Evolutionary conservation across 495 filamentous ascomycete genomes (phyloP), one percentile per base, ranked within the genome.

Genomic region (Aspergillus panamensis): DNA sequence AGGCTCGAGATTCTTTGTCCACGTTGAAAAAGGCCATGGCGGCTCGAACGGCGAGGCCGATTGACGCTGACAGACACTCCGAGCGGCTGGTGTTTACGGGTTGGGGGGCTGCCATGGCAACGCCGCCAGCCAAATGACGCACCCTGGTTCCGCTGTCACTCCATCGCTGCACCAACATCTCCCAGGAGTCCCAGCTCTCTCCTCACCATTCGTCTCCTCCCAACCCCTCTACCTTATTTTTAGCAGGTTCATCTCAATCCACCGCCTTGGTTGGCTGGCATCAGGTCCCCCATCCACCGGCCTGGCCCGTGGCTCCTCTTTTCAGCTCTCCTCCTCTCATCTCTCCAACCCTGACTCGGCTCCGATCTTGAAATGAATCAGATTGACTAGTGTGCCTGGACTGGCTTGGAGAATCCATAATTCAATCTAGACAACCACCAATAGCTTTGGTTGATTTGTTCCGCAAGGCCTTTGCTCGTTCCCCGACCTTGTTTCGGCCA

Each of bases 101-200:
- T 33, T 51, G 57, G 31, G 31, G 40, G 44, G 71, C 66, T 78
- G 74, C 69, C 71, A 78, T 78, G 68, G 75, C 75, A 78, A 78
- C 73, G 62, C 37, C 54, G 40, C 44, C 51, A 25, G 48, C 42
- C 58, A 54, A 45, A 71, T 73, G 73, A 73, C 73, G 72, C 69
- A 60, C 47, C 25, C 25, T 8, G 37, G 31, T 33, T 55, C 53
- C 44, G 56, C 56, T 48, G 56, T 58, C 56, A 58, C 30, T 45
- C 37, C 39, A 35, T 8, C 33, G 8, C 33, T 8, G 33, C 33
- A 35, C 35, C 10, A 10, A 10, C 35, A 39, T 39, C 35, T 8
- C n/a, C 31, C 17, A n/a, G n/a, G n/a, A n/a, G n/a, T n/a, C 16
- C 35, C 39, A 43, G 3, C 48, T 13, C 35, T 62, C 55, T 50